A percentile compares a stretch with the other conserved stretches of the same genome.
Evolutionary conservation across 1,139 yeast genomes (phyloP).

Genomic region (Sporopachydermia cereana): DNA sequence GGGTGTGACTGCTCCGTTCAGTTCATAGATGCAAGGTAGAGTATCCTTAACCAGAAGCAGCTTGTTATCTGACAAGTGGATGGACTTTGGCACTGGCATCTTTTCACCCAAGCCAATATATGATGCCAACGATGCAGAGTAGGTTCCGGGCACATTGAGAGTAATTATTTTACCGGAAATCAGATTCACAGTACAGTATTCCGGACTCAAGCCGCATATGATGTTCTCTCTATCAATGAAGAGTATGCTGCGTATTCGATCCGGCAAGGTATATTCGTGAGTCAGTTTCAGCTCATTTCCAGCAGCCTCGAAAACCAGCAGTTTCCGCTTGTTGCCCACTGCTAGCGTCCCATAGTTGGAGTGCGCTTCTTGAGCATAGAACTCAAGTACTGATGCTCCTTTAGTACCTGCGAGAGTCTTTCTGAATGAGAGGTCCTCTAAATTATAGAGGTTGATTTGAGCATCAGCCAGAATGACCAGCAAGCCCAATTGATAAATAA

Average conservation of each 20-base stretch:
- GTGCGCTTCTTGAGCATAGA: slow-evolving; percentile 12
- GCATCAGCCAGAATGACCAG: slow-evolving; percentile 24
- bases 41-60: slow-evolving; percentile 19
- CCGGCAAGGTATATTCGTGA: slow-evolving; percentile 25
- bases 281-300: slow-evolving; percentile 21
- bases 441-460: slow-evolving; percentile 23
- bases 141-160: slow-evolving; percentile 10
- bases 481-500: slow-evolving; percentile 25
- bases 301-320: slow-evolving; percentile 28
- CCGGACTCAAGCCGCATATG: slow-evolving; percentile 23
- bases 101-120: slow-evolving; percentile 7
- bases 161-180: slow-evolving; percentile 11
- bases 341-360: slow-evolving; percentile 16
- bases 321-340: slow-evolving; percentile 24
- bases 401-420: slow-evolving; percentile 25
- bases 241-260: slow-evolving; percentile 23
- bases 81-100: not conserved
- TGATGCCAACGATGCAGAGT: slow-evolving; percentile 11
- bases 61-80: slow-evolving; percentile 9
- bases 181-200: slow-evolving; percentile 18
- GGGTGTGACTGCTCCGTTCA: slow-evolving; percentile 14
- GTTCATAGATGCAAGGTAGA: slow-evolving; percentile 14
- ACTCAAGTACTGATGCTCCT: slow-evolving; percentile 24
- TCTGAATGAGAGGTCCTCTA: slow-evolving; percentile 21
- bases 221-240: slow-evolving; percentile 25